Conservation (phyloP, 176 grass and related monocot species). For the Chrysopogon serrulatus region DNA sequence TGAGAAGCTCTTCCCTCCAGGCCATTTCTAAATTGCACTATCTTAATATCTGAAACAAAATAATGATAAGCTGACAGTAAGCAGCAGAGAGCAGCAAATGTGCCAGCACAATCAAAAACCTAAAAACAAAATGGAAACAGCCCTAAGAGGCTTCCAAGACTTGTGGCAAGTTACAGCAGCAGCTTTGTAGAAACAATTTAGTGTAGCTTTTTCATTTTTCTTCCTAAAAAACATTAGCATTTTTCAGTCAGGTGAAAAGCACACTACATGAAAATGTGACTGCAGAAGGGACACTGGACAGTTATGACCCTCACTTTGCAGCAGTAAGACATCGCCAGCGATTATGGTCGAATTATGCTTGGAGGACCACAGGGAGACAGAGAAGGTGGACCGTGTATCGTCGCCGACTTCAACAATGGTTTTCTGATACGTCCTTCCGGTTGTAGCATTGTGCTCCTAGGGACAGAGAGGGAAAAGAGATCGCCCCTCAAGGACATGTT, state of each 20-base stretch:
- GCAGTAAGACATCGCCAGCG: slow-evolving; percentile 42
- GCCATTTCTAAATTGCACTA: slow-evolving; percentile 52
- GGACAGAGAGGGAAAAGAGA: background rate
- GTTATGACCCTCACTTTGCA: slow-evolving; percentile 46
- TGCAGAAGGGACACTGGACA: background rate
- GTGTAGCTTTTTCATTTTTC: background rate
- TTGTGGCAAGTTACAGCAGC: too few species aligned
- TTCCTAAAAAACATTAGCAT: background rate
- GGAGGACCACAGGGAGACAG: slow-evolving; percentile 46
- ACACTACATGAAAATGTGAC: background rate
- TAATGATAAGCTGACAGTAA: background rate
- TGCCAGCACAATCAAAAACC: background rate
- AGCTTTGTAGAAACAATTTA: background rate
- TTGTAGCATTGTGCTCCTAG: slow-evolving; percentile 39
- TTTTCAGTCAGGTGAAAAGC: background rate
- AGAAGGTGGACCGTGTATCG: slow-evolving; percentile 48
- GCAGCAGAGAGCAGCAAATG: background rate
- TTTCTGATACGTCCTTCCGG: slow-evolving; percentile 30
- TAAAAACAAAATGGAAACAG: background rate
- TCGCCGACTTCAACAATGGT: slow-evolving; percentile 43
- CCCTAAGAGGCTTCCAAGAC: background rate
- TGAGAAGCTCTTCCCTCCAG: slow-evolving; percentile 58
- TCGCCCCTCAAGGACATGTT: background rate
- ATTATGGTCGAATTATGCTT: slow-evolving; percentile 26
- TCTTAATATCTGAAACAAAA: slow-evolving; percentile 58